phyloP scores from a whole-genome alignment of 441 rosid genomes.

The Adansonia grandidieri region DNA sequence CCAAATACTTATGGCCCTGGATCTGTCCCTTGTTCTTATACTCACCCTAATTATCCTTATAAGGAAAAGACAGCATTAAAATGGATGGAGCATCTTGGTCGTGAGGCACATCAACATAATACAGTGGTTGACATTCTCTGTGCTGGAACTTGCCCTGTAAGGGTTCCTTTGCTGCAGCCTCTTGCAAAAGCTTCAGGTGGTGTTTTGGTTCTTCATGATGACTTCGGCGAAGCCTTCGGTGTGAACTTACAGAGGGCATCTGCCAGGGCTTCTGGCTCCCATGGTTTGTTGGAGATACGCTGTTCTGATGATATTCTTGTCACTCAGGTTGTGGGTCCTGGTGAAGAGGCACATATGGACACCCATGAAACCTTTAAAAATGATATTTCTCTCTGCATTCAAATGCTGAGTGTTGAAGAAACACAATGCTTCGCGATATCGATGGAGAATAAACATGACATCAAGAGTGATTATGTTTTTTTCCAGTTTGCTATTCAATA shows the following conservation, averaged over 20 bases:
- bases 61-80: constrained; percentile 84
- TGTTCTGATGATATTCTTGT: constrained; percentile 91
- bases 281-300: constrained; percentile 87
- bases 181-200: constrained; percentile 96
- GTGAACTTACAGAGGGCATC: constrained; percentile 95
- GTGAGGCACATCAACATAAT: constrained; percentile 68
- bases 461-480: constrained; percentile 70
- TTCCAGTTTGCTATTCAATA: constrained; percentile 88
- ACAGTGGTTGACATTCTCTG: constrained; percentile 92
- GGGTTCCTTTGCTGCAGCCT: constrained; percentile 85
- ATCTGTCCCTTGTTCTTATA: constrained; percentile 78
- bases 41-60: constrained; percentile 84
- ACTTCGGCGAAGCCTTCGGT: constrained; percentile 98
- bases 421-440: constrained; percentile 87
- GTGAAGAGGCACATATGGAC: constrained; percentile 86
- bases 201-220: constrained; percentile 91
- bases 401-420: constrained; percentile 90
- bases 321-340: constrained; percentile 94
- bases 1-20: constrained; percentile 94
- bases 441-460: constrained; percentile 86
- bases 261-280: constrained; percentile 82
- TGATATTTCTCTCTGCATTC: constrained; percentile 68
- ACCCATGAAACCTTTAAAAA: constrained; percentile 71
- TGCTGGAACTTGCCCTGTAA: constrained; percentile 95
- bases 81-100: constrained; percentile 89